Percentiles rank a stretch among this genome's conserved stretches.
phyloP scores from a whole-genome alignment of 371 early-diverging fungal genomes.

The Mucor lusitanicus region DNA sequence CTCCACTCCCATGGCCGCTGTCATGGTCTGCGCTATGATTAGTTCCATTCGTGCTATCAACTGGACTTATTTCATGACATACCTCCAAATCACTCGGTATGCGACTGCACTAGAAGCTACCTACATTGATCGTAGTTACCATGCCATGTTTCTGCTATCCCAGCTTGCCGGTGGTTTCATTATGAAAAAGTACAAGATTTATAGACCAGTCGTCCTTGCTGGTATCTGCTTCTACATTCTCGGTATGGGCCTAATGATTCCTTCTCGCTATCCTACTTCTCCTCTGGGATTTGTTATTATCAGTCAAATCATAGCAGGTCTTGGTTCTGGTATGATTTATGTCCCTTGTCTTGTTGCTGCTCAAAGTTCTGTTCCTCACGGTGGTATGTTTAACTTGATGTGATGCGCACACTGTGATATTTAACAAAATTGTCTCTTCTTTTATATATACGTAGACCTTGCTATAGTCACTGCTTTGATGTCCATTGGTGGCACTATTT shows the following conservation, averaged over 20 bases:
- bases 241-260: conserved; percentile 47
- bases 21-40: conserved; percentile 40
- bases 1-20: conserved; percentile 45
- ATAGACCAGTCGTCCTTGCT: conserved; percentile 52
- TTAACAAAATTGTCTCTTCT: neutral
- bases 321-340: conserved; percentile 39
- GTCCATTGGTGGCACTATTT: conserved; percentile 38
- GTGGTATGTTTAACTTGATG: conserved; percentile 16
- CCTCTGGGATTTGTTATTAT: conserved; percentile 34
- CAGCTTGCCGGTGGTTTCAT: conserved; percentile 36
- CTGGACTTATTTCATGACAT: conserved; percentile 41
- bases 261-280: conserved; percentile 38
- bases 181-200: conserved; percentile 46
- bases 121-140: conserved; percentile 41
- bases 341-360: conserved; percentile 37
- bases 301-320: conserved; percentile 43
- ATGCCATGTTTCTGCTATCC: conserved; percentile 31
- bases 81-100: conserved; percentile 50
- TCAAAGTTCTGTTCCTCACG: conserved; percentile 41
- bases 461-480: conserved; percentile 40
- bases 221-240: conserved; percentile 59
- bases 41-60: conserved; percentile 44
- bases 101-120: conserved; percentile 22
- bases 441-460: conserved; percentile 23
- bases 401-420: neutral